Evolutionary conservation across 148 eudicot species (phyloP).

Genomic region (Rhododendron mucronatum): DNA sequence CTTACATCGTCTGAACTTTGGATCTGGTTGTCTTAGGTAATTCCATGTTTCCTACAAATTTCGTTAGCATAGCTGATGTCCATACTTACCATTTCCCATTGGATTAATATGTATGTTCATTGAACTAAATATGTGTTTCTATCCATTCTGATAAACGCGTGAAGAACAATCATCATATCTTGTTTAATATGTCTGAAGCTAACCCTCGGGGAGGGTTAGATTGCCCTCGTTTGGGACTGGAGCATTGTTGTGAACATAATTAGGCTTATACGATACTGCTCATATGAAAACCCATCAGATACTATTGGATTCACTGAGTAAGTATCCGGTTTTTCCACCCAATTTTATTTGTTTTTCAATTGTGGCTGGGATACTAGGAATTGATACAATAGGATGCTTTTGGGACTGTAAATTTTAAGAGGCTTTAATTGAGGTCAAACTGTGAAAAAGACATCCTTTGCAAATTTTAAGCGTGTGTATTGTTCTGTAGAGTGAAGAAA

Average conservation of each 20-base stretch:
- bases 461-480: neutral
- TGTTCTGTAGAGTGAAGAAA: neutral
- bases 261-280: neutral
- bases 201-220: neutral
- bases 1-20: neutral
- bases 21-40: neutral
- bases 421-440: neutral
- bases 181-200: neutral
- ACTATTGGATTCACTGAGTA: neutral
- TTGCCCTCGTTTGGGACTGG: too few relatives aligned
- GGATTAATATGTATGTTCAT: neutral
- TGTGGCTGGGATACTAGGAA: neutral
- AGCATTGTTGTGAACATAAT: too few relatives aligned
- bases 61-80: neutral
- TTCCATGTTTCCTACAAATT: neutral
- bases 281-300: neutral
- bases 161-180: neutral
- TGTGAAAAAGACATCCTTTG: neutral
- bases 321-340: neutral
- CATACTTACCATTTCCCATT: neutral
- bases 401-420: neutral
- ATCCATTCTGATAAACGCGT: neutral
- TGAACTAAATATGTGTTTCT: neutral
- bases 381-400: neutral
- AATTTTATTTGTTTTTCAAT: neutral